Conservation (phyloP, 805 yeast species). For the Ogataea corticis region DNA sequence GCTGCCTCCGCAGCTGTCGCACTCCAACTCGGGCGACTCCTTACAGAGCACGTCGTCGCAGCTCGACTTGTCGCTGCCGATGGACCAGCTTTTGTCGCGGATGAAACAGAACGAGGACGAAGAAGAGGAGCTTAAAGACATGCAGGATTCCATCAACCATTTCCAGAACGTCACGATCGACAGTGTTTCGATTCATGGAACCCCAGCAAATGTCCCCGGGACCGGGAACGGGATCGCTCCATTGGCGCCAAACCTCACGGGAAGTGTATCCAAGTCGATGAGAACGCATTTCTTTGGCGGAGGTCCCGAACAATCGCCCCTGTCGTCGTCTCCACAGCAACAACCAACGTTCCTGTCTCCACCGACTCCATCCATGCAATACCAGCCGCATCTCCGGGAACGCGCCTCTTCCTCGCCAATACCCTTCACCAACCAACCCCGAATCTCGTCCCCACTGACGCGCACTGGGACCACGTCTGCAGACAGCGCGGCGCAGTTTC, state of each 20-base stretch:
- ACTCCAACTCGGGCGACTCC: slow-evolving; percentile 11
- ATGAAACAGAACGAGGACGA: slow-evolving; percentile 59
- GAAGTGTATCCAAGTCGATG: slow-evolving; percentile 54
- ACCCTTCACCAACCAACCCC: slow-evolving; percentile 15
- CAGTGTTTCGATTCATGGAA: slow-evolving; percentile 71
- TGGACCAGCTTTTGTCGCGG: slow-evolving; percentile 66
- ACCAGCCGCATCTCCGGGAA: slow-evolving; percentile 18
- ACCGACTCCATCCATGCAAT: slow-evolving; percentile 20
- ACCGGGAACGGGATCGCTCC: too few species aligned
- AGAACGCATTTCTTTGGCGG: slow-evolving; percentile 27
- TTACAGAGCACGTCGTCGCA: slow-evolving; percentile 13
- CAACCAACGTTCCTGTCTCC: slow-evolving; percentile 11
- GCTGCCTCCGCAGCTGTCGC: slow-evolving; percentile 22
- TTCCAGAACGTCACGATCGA: slow-evolving; percentile 80
- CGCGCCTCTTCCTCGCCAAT: slow-evolving; percentile 27
- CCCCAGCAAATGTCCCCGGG: slow-evolving; percentile 54
- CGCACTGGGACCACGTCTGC: slow-evolving; percentile 15
- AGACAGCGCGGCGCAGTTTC: slow-evolving; percentile 22
- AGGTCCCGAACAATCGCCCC: slow-evolving; percentile 4
- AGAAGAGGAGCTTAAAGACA: slow-evolving; percentile 67
- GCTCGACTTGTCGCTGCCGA: slow-evolving; percentile 67
- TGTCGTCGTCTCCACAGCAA: slow-evolving; percentile 9
- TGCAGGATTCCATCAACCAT: slow-evolving; percentile 71
- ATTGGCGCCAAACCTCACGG: slow-evolving; percentile 50
- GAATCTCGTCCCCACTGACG: slow-evolving; percentile 27